Base-by-base conservation (phyloP, 805 yeast species). In the Cyberlindnera mrakii region DNA sequence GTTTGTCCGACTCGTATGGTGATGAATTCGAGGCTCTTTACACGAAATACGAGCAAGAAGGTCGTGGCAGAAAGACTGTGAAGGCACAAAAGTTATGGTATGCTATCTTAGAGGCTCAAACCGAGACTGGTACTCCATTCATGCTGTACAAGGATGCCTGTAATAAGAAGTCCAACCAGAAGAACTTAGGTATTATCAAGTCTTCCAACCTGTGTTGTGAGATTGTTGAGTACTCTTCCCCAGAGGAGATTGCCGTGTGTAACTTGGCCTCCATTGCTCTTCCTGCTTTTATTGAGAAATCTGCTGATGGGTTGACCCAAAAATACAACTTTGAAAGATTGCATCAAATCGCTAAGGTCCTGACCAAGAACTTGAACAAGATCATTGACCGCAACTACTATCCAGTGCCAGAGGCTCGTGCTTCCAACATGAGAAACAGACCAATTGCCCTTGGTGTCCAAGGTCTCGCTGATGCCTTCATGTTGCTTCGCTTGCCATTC, bases 371-470 rank as follows among this genome's bases (percentile, higher is more conserved):
- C 64, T 70, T 91, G 63, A 83, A 91, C 71, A 74, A 68, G 58
- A 76, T 91, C 47, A 91, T 91, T 46, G 97, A 91, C 68, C 77
- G 82, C 49, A 86, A 89, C 59, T 72, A 69, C 60, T 91, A 91
- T 62, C 98, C 99, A 5, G 82, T 86, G 19, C 77, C 73, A 41
- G 84, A 78, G 51, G 91, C 98, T 5, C 74, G 72, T 55, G 58
- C 49, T 37, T 86, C 96, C 15, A 91, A 93, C 64, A 67, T 77
- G 72, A 80, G 79, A 58, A 84, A 91, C 64, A 75, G 99, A 55
- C 98, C 99, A 17, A 78, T 91, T 56, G 97, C 97, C n/a, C 66
- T 91, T 18, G 99, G 99, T 53, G 96, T 91, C n/a, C 96, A 91
- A 65, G 99, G 99, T 45, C 71, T 91, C 42, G 96, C 98, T 25